Evolutionary conservation across 140 eudicot species (phyloP), one percentile per base, ranked within the genome.

Genomic region (Artemisia princeps): DNA sequence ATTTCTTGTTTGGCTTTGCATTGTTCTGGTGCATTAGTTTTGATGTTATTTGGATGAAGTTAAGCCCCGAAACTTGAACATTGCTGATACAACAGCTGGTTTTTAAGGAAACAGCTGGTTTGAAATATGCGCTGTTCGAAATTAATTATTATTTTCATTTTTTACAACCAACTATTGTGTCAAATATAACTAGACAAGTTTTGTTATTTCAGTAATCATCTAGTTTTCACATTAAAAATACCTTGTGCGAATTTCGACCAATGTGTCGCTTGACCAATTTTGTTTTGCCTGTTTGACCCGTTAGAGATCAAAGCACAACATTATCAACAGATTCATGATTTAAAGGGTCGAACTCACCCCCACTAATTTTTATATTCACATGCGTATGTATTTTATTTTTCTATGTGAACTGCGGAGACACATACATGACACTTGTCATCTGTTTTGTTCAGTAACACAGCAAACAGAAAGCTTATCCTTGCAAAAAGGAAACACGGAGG

Each of bases 381-480:
- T 6, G 44, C 2, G 12, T 59, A 1, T 59, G n/a, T 14, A 37
- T 33, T 6, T 44, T 40, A 17, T 30, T 2, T 7, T 50, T 26
- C 14, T 20, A 54, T 30, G 37, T 50, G 2, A 50, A 26, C 15
- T 6, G 28, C 15, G 17, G 37, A 52, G 30, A 55, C 55, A 55
- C 14, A 55, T 42, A 20, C 22, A 30, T 68, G 61, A 70, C 15
- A 13, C 22, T 60, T 19, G 10, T 74, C 20, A 60, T 63, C 22
- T 65, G 9, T 54, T 68, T 49, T 79, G 44, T 72, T 46, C 84
- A 84, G 97, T 87, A 74, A 87, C 81, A 28, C 95, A 90, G 74
- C 88, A 90, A 72, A 33, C 88, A 10, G 90, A 77, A 67, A 73
- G 79, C 63, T 65, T 72, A 23, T 53, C 82, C 23, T 62, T 81